Conservation (phyloP, 2,329 filamentous ascomycete species). For the Diplodia mutila region DNA sequence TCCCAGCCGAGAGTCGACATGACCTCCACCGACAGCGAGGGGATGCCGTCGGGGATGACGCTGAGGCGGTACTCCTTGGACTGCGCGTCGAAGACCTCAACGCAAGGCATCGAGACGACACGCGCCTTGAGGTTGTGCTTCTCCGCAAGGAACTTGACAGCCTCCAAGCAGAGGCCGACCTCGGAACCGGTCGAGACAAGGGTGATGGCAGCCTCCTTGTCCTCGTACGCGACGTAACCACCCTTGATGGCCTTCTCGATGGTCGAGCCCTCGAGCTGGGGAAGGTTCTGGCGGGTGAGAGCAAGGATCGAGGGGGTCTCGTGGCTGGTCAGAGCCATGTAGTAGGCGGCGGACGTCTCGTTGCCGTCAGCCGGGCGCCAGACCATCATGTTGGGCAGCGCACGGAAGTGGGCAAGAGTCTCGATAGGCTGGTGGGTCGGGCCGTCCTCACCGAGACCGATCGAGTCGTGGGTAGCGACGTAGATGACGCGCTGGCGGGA, state of each 20-base stretch:
- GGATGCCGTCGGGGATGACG: constrained; percentile 91
- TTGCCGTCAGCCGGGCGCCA: constrained; percentile 99
- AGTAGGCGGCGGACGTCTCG: constrained; percentile 97
- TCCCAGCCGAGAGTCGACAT: constrained; percentile 99
- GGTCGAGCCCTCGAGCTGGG: constrained; percentile 92
- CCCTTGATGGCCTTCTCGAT: constrained; percentile 91
- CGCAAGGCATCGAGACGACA: constrained; percentile 94
- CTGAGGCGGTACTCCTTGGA: constrained; percentile 92
- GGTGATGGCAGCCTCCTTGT: constrained; percentile 81
- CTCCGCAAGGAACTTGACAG: constrained; percentile 87
- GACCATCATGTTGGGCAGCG: constrained; percentile 98
- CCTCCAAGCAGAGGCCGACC: constrained; percentile 90
- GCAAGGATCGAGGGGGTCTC: constrained; percentile 91
- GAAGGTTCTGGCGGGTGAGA: constrained; percentile 96
- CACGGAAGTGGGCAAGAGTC: constrained; percentile 97
- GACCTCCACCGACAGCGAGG: constrained; percentile 90
- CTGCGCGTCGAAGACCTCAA: constrained; percentile 95
- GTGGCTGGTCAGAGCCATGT: constrained; percentile 87
- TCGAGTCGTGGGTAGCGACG: constrained; percentile 98
- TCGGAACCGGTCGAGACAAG: constrained; percentile 95
- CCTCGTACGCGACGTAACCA: constrained; percentile 88
- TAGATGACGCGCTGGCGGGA: constrained; percentile 91
- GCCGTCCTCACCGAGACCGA: constrained; percentile 97
- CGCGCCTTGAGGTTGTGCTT: constrained; percentile 86
- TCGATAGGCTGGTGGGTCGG: constrained; percentile 99